Evolutionary conservation across 345 rosid species (phyloP).

Genomic region (Rhodamnia rubescens): DNA sequence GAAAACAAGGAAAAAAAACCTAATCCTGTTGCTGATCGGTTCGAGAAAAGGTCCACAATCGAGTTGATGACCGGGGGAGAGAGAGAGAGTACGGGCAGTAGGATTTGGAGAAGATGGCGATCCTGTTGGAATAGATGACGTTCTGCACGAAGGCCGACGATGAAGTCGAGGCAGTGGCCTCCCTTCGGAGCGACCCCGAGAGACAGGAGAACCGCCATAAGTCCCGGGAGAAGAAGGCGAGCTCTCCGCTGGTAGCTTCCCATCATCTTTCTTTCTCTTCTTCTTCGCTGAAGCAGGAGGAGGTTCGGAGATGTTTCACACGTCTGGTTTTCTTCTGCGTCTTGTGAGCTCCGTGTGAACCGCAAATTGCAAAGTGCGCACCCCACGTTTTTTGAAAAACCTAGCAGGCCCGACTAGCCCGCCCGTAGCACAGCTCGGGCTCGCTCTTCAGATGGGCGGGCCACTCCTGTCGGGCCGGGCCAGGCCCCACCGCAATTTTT

Average conservation of each 20-base stretch:
- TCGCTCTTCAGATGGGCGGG: background rate
- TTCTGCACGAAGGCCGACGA: slow-evolving; percentile 78
- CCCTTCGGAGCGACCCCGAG: slow-evolving; percentile 7
- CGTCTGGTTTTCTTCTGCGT: background rate
- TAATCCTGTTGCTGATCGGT: background rate
- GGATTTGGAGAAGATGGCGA: slow-evolving; percentile 89
- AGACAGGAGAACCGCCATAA: slow-evolving; percentile 5
- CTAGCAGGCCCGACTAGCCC: background rate
- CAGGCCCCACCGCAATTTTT: background rate
- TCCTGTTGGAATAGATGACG: slow-evolving; percentile 71
- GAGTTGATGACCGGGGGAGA: background rate
- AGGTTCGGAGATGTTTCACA: background rate
- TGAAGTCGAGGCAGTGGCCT: slow-evolving; percentile 40
- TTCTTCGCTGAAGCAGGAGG: background rate
- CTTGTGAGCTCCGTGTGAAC: background rate
- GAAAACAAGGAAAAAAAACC: background rate
- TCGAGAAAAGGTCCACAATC: background rate
- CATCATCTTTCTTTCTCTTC: slow-evolving; percentile 3
- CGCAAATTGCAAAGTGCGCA: background rate
- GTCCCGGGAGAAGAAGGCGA: background rate
- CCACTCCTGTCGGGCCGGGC: background rate
- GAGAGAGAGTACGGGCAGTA: slow-evolving; percentile 67
- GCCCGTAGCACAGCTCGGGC: background rate
- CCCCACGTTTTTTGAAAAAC: background rate
- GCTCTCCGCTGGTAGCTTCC: background rate